These are phyloP conservation scores for Aspergillus candidus DNA, from an alignment of 2,329 filamentous ascomycete species.

Conservation along the genomic window DNA sequence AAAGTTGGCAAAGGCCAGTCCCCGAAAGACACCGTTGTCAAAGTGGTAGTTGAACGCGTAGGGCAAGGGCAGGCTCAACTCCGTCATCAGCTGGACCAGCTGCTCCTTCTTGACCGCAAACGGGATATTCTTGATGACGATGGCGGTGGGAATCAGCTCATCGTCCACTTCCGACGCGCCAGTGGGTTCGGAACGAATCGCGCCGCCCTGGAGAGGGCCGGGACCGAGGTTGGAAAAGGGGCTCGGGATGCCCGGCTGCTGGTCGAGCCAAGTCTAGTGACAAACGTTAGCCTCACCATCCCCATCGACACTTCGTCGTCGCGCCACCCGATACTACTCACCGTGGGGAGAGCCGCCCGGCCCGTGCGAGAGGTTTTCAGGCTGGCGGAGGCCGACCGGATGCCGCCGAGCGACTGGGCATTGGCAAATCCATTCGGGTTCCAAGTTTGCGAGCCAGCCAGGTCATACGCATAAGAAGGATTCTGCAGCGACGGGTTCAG, in stretches of 20 bases:
- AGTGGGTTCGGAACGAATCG: slow-evolving; percentile 37
- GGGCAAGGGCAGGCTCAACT: slow-evolving; percentile 84
- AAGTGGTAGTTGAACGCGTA: slow-evolving; percentile 99
- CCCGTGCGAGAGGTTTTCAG: slow-evolving; percentile 50
- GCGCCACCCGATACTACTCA: slow-evolving; percentile 44
- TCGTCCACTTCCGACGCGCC: slow-evolving; percentile 50
- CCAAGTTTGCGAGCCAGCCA: slow-evolving; percentile 68
- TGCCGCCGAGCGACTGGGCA: slow-evolving; percentile 58
- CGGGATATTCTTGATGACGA: slow-evolving; percentile 99
- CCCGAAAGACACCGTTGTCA: slow-evolving; percentile 93
- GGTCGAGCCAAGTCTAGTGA: slow-evolving; percentile 58
- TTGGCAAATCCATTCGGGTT: slow-evolving; percentile 67
- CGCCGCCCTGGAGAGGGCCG: slow-evolving; percentile 35
- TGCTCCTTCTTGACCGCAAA: slow-evolving; percentile 98
- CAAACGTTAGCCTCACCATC: slow-evolving; percentile 1
- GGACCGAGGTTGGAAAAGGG: slow-evolving; percentile 43
- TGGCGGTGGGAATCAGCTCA: slow-evolving; percentile 94
- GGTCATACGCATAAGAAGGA: slow-evolving; percentile 63
- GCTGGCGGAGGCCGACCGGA: slow-evolving; percentile 51
- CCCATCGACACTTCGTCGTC: not conserved
- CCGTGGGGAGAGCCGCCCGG: slow-evolving; percentile 62
- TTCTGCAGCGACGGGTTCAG: slow-evolving; percentile 52
- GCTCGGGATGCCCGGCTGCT: slow-evolving; percentile 44
- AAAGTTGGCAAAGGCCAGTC: slow-evolving; percentile 96
- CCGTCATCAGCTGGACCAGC: slow-evolving; percentile 86